Percentiles rank a stretch among this genome's conserved stretches.
Conservation (phyloP, 1,284 basidiomycete genomes). For the Chondrostereum purpureum region DNA sequence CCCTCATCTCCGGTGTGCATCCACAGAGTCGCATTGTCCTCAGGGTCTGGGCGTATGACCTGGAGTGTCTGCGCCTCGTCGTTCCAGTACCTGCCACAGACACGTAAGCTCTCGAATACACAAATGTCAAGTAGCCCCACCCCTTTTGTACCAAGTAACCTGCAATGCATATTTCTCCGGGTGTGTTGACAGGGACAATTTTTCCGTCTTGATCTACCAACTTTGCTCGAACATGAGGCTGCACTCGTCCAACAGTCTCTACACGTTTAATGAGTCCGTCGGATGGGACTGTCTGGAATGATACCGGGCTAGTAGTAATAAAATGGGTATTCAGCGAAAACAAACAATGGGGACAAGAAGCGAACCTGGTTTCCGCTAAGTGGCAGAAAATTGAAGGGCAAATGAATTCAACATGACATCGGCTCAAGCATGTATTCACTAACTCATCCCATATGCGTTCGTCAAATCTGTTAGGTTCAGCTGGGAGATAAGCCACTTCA, state of each 20-base stretch:
- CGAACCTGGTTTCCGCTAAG: conserved; percentile 55
- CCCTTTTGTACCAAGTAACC: conserved; percentile 80
- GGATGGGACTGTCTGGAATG: conserved; percentile 66
- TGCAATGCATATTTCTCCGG: conserved; percentile 70
- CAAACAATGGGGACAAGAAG: neutral
- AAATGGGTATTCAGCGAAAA: neutral
- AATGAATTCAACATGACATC: conserved; percentile 8
- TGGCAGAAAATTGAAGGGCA: conserved; percentile 4
- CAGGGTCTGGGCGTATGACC: conserved; percentile 45
- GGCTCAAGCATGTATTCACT: conserved; percentile 19
- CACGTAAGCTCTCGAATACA: neutral
- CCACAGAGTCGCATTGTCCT: conserved; percentile 57
- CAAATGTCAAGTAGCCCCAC: conserved; percentile 26
- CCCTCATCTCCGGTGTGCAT: conserved; percentile 85
- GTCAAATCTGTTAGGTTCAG: conserved; percentile 68
- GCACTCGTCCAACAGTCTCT: conserved; percentile 73
- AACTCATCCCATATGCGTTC: conserved; percentile 80
- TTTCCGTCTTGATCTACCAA: conserved; percentile 55
- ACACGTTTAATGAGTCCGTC: conserved; percentile 70
- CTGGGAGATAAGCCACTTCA: conserved; percentile 62
- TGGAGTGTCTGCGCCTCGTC: conserved; percentile 64
- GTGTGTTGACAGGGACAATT: conserved; percentile 56
- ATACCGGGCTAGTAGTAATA: conserved; percentile 56
- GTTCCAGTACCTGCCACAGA: conserved; percentile 66
- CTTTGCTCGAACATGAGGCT: conserved; percentile 75